Evolutionary conservation across 257 asterid genomes (phyloP), one percentile per base, ranked within the genome.

Genomic region (Knoxia roxburghii): DNA sequence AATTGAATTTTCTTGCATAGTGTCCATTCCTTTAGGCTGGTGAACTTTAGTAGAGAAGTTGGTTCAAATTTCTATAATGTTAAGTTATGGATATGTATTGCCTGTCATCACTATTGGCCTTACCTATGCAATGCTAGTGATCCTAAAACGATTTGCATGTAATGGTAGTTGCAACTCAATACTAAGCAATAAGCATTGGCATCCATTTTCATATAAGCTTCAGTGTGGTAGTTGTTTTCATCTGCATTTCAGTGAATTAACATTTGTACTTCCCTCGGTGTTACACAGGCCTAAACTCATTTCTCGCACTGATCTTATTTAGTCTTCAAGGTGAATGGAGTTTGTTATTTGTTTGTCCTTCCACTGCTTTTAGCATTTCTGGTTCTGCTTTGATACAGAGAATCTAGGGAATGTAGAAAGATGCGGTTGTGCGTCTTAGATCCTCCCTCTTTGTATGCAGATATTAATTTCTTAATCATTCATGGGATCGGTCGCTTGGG

Each of bases 381-480:
- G 24, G 64, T 54, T 62, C 63, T 69, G 67, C 69, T 66, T 64
- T 65, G 68, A 49, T 53, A 26, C 70, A 53, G 65, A 69, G 65
- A 71, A 68, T 23, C 78, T 67, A 29, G 71, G 85, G 81, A 74
- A 74, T 81, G 84, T 78, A 53, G 83, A 78, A 74, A 79, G 65
- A 73, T 79, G 82, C 72, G 83, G 53, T 61, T 76, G 76, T 40
- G 76, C 56, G 49, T 68, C 20, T 68, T 54, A 53, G 70, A 50
- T 66, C 50, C 68, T 50, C 65, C 48, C 73, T 61, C 75, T 26
- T 72, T 70, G 69, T 72, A 74, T 58, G 23, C 57, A 17, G 72
- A 67, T 53, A 53, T 64, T 33, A 66, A 64, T 6, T 70, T 75
- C 56, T 55, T 69, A 29, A 33, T 72, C 55, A 61, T 75, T 54